Evolutionary conservation across 306 rosid species (phyloP), one percentile per base, ranked within the genome.

Genomic region (Abrus precatorius): DNA sequence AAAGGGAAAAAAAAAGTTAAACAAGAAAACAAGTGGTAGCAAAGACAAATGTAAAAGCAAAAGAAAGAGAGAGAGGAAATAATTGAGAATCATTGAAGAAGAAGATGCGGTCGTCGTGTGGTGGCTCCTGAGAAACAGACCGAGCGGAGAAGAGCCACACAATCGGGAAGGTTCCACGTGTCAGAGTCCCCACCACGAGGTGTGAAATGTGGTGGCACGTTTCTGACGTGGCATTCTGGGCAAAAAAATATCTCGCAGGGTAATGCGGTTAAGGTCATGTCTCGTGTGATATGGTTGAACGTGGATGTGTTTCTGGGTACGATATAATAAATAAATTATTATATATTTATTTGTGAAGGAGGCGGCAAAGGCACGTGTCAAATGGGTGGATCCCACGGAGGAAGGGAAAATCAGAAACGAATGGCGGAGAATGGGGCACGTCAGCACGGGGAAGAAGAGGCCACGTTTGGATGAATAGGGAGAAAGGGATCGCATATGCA

Each of bases 141-240:
- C 29, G 13, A 56, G 27, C 2, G 43, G 56, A 57, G 43, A 43
- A 60, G 73, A 84, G 76, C 85, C 88, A 77, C 80, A 77, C 32
- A 67, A 76, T 72, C 48, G 7, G 7, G 7, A 60, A 52, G 11
- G 7, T 27, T 67, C 54, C 87, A 85, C 86, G 90, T 82, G 92
- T 84, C 81, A 9, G 0, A 0, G 52, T 87, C 60, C 68, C 36
- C 45, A 72, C 91, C 91, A 82, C 49, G 41, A 52, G 20, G 56
- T 65, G 7, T 1, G 2, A 38, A 75, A 7, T 47, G 80, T 20
- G 82, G 82, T 80, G 69, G 67, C 75, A 10, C 9, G 0, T 0
- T 1, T 3, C 32, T 34, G 7, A 84, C 77, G 90, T 88, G 92
- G 85, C 88, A 87, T 12, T 56, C 48, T n/a, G 4, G 0, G 3